Evolutionary conservation across 192 early-diverging fungal genomes (phyloP), one percentile per base, ranked within the genome.

Genomic region (Chytriomyces confervae): DNA sequence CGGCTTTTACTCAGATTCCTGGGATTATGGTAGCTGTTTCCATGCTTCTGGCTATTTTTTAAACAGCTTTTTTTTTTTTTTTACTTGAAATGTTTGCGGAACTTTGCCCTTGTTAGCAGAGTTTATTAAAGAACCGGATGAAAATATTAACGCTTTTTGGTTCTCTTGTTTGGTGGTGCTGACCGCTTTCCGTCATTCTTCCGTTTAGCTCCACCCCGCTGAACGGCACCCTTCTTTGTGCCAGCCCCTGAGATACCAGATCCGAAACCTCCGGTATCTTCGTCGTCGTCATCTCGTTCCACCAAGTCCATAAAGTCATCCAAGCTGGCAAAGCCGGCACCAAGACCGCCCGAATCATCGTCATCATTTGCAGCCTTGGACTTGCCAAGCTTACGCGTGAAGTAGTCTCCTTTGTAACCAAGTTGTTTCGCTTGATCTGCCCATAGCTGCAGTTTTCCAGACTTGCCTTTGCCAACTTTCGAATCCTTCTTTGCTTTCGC

Each of bases 321-420:
- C 29, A 86, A 88, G 61, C 86, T 88, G 23, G 90, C 90, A 78
- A 91, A 89, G 24, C 89, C 90, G 46, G 71, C 84, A 18, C 81
- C 84, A 18, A 72, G 20, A 18, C 36, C 57, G 20, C 8, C 8
- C n/a, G 4, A 24, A 6, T 87, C 91, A 16, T 81, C 88, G 13
- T 82, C 88, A 23, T 77, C 82, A 71, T 61, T 80, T 48, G 71
- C 72, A 36, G n/a, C 51, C 24, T n/a, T 61, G 18, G 57, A 61
- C 62, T 65, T 65, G 23, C 75, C 65, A 8, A 77, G 75, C 44
- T 83, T 82, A 78, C 75, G 73, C 69, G 81, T 83, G 69, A 86
- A 86, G 73, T 68, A 86, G 68, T 73, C 86, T 24, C 87, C 89
- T 67, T 85, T 88, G 75, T 90, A 90, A 16, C 88, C 88, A 3